phyloP scores from a whole-genome alignment of 164 flowering plant species.

The Kingdonia uniflora region DNA sequence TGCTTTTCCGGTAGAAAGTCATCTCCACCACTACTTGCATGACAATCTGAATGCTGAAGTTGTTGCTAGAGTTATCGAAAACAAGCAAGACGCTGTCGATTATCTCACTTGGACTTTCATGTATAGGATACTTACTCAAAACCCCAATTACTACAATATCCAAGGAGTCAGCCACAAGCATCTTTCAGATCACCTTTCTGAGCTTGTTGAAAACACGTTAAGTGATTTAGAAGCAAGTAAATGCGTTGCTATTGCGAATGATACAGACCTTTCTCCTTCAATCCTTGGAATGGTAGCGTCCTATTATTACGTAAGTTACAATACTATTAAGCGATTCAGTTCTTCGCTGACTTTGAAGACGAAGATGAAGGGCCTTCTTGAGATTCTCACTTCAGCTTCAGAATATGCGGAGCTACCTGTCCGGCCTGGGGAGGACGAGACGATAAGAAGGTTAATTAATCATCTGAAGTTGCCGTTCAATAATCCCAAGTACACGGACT shows the following conservation, averaged over 20 bases:
- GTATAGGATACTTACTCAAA: constrained; percentile 90
- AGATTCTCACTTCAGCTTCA: constrained; percentile 79
- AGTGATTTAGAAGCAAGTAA: constrained; percentile 73
- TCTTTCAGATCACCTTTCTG: constrained; percentile 92
- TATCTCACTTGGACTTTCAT: constrained; percentile 97
- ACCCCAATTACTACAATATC: constrained; percentile 96
- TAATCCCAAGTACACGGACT: constrained; percentile 52
- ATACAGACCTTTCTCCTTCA: constrained; percentile 58
- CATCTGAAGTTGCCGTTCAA: constrained; percentile 90
- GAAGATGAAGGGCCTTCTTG: constrained; percentile 88
- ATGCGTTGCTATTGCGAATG: constrained; percentile 70
- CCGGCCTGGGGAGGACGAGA: constrained; percentile 89
- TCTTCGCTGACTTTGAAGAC: constrained; percentile 66
- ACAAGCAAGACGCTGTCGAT: constrained; percentile 94
- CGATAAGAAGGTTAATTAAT: constrained; percentile 57
- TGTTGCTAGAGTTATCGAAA: constrained; percentile 69
- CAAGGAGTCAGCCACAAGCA: constrained; percentile 96
- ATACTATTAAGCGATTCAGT: constrained; percentile 84
- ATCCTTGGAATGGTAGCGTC: constrained; percentile 95
- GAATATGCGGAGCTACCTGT: constrained; percentile 78
- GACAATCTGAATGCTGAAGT: constrained; percentile 90
- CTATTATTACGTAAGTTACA: constrained; percentile 76
- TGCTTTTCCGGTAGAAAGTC: constrained; percentile 94
- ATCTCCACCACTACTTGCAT: constrained; percentile 80
- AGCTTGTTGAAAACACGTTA: constrained; percentile 85